phyloP scores from a whole-genome alignment of 2,329 filamentous ascomycete species.

The Torrubiella hemipterigena region DNA sequence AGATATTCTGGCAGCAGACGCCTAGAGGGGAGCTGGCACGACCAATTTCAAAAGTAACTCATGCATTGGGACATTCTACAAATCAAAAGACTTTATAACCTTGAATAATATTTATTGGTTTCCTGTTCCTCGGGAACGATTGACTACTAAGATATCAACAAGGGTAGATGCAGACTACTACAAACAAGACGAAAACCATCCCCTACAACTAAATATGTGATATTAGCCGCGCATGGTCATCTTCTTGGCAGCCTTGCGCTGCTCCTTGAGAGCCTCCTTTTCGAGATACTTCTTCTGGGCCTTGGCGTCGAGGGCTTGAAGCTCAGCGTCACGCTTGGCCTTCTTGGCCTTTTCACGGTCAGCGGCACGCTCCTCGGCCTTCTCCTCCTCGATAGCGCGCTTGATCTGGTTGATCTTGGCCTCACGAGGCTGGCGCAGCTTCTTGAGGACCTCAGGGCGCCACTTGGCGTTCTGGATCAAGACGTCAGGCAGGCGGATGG shows the following conservation, averaged over 20 bases:
- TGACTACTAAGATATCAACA: no score
- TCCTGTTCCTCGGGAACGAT: no score
- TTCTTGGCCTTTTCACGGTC: slow-evolving; percentile 72
- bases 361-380: slow-evolving; percentile 62
- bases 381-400: slow-evolving; percentile 66
- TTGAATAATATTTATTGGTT: slow-evolving; percentile 1
- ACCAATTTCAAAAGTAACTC: no score
- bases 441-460: slow-evolving; percentile 79
- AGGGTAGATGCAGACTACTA: no score
- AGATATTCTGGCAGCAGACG: slow-evolving; percentile 28
- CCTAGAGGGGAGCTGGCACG: no score
- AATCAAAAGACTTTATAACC: background rate
- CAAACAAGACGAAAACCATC: background rate
- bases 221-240: slow-evolving; percentile 37
- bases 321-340: slow-evolving; percentile 75
- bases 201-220: background rate
- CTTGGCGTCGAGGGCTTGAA: slow-evolving; percentile 66
- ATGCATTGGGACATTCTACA: no score
- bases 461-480: slow-evolving; percentile 71
- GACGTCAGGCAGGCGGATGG: slow-evolving; percentile 72
- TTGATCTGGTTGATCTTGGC: slow-evolving; percentile 69
- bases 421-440: slow-evolving; percentile 70
- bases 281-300: slow-evolving; percentile 79
- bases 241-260: slow-evolving; percentile 43
- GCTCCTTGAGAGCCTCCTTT: slow-evolving; percentile 65